These are phyloP conservation scores for Gonium pectorale DNA, from an alignment of 139 green algal genomes.

Conservation along the genomic window DNA sequence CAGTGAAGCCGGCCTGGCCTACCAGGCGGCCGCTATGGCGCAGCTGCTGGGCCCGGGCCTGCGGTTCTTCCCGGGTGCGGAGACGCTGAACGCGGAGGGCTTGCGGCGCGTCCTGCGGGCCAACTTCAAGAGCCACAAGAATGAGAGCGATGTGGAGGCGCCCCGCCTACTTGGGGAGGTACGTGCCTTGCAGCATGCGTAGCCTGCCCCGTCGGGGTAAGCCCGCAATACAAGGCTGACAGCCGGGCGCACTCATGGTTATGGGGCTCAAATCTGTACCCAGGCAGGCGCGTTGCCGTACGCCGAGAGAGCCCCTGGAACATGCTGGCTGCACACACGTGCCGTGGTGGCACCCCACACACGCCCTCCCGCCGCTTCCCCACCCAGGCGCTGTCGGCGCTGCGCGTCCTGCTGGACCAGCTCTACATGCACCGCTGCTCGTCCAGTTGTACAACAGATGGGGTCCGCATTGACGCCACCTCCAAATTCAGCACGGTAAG, in stretches of 20 bases:
- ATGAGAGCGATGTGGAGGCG: background rate
- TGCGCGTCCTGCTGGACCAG: conserved; percentile 31
- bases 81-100: background rate
- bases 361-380: background rate
- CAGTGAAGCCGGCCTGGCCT: background rate
- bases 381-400: background rate
- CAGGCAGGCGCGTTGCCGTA: too few relatives aligned
- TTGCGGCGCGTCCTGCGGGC: conserved; percentile 19
- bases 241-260: too few relatives aligned
- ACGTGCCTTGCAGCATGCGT: too few relatives aligned
- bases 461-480: conserved; percentile 37
- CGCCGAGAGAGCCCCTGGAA: too few relatives aligned
- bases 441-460: conserved; percentile 15
- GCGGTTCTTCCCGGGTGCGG: background rate
- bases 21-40: conserved; percentile 3
- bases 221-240: too few relatives aligned
- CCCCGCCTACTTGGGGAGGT: conserved; percentile 13
- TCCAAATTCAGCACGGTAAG: conserved; percentile 32
- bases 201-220: too few relatives aligned
- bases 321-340: background rate
- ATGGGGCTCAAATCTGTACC: too few relatives aligned
- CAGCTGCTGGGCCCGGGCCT: conserved; percentile 24
- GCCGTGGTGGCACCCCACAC: background rate
- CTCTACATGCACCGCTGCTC: conserved; percentile 35
- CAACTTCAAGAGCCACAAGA: conserved; percentile 15